Base-by-base conservation (phyloP, 352 stramenopile genomes). In the Globisporangium paroecandrum region DNA sequence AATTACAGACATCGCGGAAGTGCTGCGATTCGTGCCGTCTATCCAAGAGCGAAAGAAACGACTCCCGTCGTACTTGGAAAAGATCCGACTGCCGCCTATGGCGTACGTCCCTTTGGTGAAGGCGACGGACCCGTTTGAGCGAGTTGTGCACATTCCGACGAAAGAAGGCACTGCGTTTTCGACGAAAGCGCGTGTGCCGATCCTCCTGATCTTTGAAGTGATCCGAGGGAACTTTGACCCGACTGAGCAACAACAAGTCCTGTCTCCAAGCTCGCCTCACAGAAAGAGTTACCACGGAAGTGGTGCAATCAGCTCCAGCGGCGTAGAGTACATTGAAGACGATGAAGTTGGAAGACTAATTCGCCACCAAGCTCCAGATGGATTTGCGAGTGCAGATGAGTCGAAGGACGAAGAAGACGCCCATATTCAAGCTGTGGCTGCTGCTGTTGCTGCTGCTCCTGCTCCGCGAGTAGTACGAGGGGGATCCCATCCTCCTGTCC, bases 121-220 rank as follows among this genome's bases (percentile, higher is more conserved):
- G 64, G 89, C 89, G 8, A 95, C 88, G 1, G 89, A 97, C 64
- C 87, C 89, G 25, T 95, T 95, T 64, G 89, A 96, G 69, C 87
- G 87, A 12, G 94, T 97, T 36, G 81, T 94, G 38, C 82, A 83
- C 27, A 93, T 97, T 64, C 87, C 87, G 6, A 85, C 81, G 1
- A 93, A 92, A 46, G 89, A 96, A 86, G 89, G 89, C 41, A 95
- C 89, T 1, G 89, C 86, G 0, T 96, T 96, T 58, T 95, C 87
- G 13, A 96, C 89, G 9, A 95, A 96, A 62, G 86, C 85, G 20
- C 87, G 89, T 24, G 89, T 94, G 27, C 89, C 87, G 27, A 94
- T 94, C 67, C 79, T 96, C 79, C 69, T 96, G 47, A 93, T 95
- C 27, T 96, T 96, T 62, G 89, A 96, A 67, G 89, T 96, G 24